Base-by-base conservation (phyloP, 2,329 filamentous ascomycete species). In the Fusarium sp. region DNA sequence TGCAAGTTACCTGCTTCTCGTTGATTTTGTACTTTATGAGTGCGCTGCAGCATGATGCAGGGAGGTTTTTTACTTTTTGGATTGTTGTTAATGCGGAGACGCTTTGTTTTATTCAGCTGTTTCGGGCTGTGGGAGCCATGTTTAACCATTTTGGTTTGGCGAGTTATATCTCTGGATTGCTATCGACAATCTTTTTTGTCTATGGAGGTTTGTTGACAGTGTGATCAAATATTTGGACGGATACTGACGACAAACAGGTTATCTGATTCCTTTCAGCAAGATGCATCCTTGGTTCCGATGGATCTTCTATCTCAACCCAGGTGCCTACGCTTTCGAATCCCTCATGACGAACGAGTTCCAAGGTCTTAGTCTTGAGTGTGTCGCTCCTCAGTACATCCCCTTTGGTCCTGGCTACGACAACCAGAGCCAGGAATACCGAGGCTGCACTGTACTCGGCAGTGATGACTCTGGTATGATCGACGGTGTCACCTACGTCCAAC, bases 101-200 rank as follows among this genome's bases (percentile, higher is more conserved):
- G 0, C 85, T 93, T 37, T 88, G 87, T 66, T 85, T 93, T 67
- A 92, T 90, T 0, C 85, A 90, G 6, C 81, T 93, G 31, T 93
- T 92, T 79, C 87, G 92, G 5, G 90, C 91, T 84, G 89, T 93
- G 69, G 92, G 91, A 1, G 86, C 90, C 1, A 82, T 92, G 34
- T 91, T 89, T 5, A 89, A 88, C 3, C 87, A 88, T 2, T 80
- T 80, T 37, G 80, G 77, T 9, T 61, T 75, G 5, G 80, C 80
- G 0, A 76, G 76, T 14, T 72, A 79, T 24, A 63, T 81, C 9
- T 69, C 75, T 5, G 80, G 79, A 7, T 47, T 78, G 35, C 18
- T 77, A 31, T 79, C 78, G 5, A 79, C 77, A 8, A 70, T 80
- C 4, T 74, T 80, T 13, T 78, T 80, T 57, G 73, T 80, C 11